These are phyloP conservation scores for Pseudopediastrum boryanum DNA, from an alignment of 139 green algal species.

Conservation along the genomic window DNA sequence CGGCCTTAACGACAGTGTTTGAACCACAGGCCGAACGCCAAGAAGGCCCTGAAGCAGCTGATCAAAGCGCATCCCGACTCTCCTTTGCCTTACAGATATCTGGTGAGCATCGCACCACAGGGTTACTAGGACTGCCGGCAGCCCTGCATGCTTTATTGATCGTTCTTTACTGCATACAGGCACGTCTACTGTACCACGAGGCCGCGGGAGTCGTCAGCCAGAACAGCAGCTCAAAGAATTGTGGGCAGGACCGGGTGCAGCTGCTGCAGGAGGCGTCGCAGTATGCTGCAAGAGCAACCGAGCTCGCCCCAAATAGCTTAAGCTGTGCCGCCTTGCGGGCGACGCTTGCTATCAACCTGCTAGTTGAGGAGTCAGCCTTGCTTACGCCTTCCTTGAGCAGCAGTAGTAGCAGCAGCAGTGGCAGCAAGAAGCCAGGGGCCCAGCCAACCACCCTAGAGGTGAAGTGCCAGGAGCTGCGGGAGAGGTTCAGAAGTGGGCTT, in stretches of 20 bases:
- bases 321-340: constrained; percentile 56
- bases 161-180: constrained; percentile 38
- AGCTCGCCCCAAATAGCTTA: constrained; percentile 54
- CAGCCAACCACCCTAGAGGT: constrained; percentile 5
- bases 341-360: constrained; percentile 64
- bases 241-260: constrained; percentile 45
- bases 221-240: not conserved
- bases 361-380: constrained; percentile 62
- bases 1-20: not conserved
- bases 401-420: not conserved
- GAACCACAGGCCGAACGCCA: constrained; percentile 61
- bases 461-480: constrained; percentile 39
- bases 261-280: constrained; percentile 58
- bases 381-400: constrained; percentile 20
- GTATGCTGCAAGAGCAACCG: constrained; percentile 39
- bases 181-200: constrained; percentile 70
- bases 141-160: not conserved
- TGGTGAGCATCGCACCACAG: constrained; percentile 44
- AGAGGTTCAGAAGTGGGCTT: constrained; percentile 50
- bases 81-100: constrained; percentile 58
- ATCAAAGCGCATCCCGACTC: constrained; percentile 44
- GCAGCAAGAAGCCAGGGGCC: not conserved
- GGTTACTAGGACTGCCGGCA: not conserved
- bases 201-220: constrained; percentile 45
- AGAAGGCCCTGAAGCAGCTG: constrained; percentile 58